Base-by-base conservation (phyloP, 192 early-diverging fungal genomes). In the Borealophlyctis nickersoniae region DNA sequence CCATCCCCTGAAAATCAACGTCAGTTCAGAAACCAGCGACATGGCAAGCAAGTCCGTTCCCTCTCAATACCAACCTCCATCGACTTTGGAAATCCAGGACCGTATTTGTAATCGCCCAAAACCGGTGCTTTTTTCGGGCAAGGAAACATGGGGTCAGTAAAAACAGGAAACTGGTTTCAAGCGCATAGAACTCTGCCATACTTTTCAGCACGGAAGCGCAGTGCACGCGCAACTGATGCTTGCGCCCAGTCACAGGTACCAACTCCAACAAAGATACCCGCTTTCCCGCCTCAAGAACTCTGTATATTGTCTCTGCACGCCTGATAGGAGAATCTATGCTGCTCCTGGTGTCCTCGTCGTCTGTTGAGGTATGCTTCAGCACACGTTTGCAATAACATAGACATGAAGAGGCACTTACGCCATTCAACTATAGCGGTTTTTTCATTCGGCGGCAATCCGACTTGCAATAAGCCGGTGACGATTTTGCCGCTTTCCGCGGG, bases 141-240 rank as follows among this genome's bases (percentile, higher is more conserved):
- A 19, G 39, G 36, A 0, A 52, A 19, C 14, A 23, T 0, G 14
- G 27, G 19, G 19, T 26, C 31, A 14, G 16, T 1, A 2, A 14
- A 39, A 58, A 23, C 35, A 16, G 22, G 34, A 29, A 4, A 7
- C 3, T 19, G 2, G 36, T 34, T 29, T 4, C 4, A 19, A 13
- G 26, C 14, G 22, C 2, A 13, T 30, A n/a, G n/a, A n/a, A n/a
- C n/a, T n/a, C n/a, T n/a, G 7, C 14, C 54, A 31, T 52, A 72
- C 70, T 58, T 19, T 73, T 65, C 28, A 55, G 66, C 28, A 32
- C 33, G 45, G 29, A 59, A 30, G 77, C 70, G 53, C 73, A 79
- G 62, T 79, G 77, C 22, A 79, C 52, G 23, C 79, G 48, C 13
- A 81, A 61, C 52, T 81, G 79, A 52, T 81, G 75, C 60, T 81